Evolutionary conservation across 441 rosid genomes (phyloP), one percentile per base, ranked within the genome.

Genomic region (Eutrema salsugineum): DNA sequence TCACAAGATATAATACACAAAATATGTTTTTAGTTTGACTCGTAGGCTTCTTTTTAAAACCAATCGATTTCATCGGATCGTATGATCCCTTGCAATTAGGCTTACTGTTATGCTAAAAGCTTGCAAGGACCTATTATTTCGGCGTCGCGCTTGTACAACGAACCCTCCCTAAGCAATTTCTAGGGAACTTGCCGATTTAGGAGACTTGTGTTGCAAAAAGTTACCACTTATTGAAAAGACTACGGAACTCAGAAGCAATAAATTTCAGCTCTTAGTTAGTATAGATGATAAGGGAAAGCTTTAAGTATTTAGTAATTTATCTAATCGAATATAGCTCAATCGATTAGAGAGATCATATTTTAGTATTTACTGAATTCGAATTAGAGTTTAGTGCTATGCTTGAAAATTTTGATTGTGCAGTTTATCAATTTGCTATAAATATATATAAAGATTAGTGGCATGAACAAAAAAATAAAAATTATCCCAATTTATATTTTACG

Each of bases 81-180:
- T 43, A 42, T 8, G 30, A 63, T 42, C 35, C 43, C 66, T 47
- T 55, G 65, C 49, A 36, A 47, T 65, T 47, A 65, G 71, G 71
- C 39, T 47, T 65, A 49, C 60, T 73, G 60, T 47, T 73, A 53
- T 38, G 59, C 30, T 64, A 56, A 56, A 65, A 38, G 44, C 60
- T 47, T 66, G 46, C 54, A 58, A 39, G 28, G 77, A 20, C 72
- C 66, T 57, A 66, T 73, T 66, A 48, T 66, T 57, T 39, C 43
- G 65, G 71, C 66, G 42, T 46, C 71, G 17, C 72, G 30, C 36
- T 19, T 48, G 57, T 27, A 28, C 22, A 62, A 27, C 51, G 22
- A 58, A 46, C 65, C 19, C 43, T 3, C 46, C 56, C 63, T 72
- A 44, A n/a, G 12, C 27, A 33, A 20, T 54, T 46, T 46, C 30